These are phyloP conservation scores for Ceratobasidium sp. DNA, from an alignment of 1,284 basidiomycete species.

Conservation along the genomic window DNA sequence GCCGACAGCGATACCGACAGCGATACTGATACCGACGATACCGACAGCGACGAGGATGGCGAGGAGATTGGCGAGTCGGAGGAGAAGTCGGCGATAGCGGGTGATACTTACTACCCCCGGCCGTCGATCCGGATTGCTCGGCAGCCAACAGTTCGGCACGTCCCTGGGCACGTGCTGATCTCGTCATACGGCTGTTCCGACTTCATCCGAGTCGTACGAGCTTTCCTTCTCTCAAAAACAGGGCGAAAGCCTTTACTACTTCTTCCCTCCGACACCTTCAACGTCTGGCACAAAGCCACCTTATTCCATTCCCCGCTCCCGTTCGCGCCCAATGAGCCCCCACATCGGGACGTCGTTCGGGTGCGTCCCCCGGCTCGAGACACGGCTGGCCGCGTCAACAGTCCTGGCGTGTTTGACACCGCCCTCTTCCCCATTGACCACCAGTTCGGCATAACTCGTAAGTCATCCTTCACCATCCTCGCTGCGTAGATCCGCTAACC, in stretches of 20 bases:
- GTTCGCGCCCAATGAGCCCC: neutral
- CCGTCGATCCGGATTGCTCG: constrained; percentile 6
- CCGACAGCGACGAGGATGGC: too few species aligned
- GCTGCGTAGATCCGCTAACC: too few species aligned
- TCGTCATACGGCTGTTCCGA: constrained; percentile 26
- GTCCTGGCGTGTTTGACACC: constrained; percentile 20
- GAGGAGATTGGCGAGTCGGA: neutral
- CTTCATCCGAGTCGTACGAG: too few species aligned
- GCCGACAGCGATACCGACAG: too few species aligned
- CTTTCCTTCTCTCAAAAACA: too few species aligned
- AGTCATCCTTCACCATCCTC: too few species aligned
- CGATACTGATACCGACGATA: too few species aligned
- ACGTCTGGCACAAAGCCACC: constrained; percentile 29
- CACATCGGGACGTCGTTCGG: constrained; percentile 19
- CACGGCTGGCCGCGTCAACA: neutral
- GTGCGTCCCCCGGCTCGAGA: neutral
- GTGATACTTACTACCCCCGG: neutral
- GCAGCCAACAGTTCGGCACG: neutral
- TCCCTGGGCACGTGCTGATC: constrained; percentile 2
- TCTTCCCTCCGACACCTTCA: constrained; percentile 28
- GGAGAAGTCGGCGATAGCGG: neutral
- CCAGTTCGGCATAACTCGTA: neutral
- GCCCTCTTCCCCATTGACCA: constrained; percentile 12
- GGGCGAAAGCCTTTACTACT: neutral
- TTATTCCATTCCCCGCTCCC: constrained; percentile 9